These are phyloP conservation scores for Pythium scleroteichum DNA, from an alignment of 352 stramenopile genomes.

Conservation along the genomic window DNA sequence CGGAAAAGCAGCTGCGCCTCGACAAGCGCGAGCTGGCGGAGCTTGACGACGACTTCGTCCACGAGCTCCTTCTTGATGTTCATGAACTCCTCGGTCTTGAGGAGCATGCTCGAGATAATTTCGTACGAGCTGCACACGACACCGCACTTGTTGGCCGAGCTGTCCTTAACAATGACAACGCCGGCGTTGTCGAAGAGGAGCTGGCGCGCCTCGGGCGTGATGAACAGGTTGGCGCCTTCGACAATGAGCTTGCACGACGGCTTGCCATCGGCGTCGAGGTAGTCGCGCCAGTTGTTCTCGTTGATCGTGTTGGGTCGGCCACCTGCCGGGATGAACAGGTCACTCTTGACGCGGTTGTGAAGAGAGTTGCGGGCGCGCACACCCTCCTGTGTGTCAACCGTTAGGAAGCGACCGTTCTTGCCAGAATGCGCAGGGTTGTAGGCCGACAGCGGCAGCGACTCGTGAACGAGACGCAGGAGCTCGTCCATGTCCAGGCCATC, in stretches of 20 bases:
- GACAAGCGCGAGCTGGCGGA: slow-evolving; percentile 90
- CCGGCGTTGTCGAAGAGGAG: slow-evolving; percentile 94
- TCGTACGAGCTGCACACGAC: slow-evolving; percentile 87
- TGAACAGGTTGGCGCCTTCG: slow-evolving; percentile 86
- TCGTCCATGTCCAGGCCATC: slow-evolving; percentile 94
- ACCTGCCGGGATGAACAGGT: slow-evolving; percentile 83
- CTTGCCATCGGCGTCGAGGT: slow-evolving; percentile 65
- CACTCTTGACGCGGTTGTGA: slow-evolving; percentile 94
- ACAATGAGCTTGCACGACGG: slow-evolving; percentile 82
- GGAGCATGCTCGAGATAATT: slow-evolving; percentile 93
- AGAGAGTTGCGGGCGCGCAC: slow-evolving; percentile 96
- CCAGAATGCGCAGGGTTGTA: slow-evolving; percentile 58
- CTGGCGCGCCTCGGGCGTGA: slow-evolving; percentile 84
- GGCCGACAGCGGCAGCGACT: slow-evolving; percentile 88
- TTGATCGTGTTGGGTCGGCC: slow-evolving; percentile 86
- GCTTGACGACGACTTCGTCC: slow-evolving; percentile 93
- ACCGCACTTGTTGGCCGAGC: slow-evolving; percentile 90
- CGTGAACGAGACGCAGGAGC: slow-evolving; percentile 93
- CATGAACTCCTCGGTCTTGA: slow-evolving; percentile 96
- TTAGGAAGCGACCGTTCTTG: slow-evolving; percentile 73
- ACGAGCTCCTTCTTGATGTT: slow-evolving; percentile 95
- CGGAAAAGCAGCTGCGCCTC: slow-evolving; percentile 98
- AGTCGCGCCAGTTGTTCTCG: slow-evolving; percentile 83
- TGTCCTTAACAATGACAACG: slow-evolving; percentile 98
- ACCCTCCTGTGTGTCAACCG: slow-evolving; percentile 69